phyloP scores from a whole-genome alignment of 2,329 filamentous ascomycete species.

The Periconia sp. region DNA sequence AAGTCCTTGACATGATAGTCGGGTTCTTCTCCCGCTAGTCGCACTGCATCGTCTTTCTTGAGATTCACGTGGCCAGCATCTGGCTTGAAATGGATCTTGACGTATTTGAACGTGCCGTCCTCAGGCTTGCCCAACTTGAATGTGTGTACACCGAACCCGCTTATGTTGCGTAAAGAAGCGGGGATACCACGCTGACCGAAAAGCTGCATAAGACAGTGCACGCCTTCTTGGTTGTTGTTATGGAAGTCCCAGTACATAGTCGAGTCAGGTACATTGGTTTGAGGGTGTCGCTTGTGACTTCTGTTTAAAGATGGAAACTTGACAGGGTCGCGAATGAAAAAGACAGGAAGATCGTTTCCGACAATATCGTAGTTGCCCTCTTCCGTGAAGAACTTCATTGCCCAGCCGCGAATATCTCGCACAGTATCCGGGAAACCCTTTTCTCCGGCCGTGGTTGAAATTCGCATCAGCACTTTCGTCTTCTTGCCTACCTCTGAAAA shows the following conservation, averaged over 20 bases:
- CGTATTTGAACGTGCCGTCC: slow-evolving; percentile 54
- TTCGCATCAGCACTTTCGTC: slow-evolving; percentile 62
- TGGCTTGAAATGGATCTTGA: slow-evolving; percentile 56
- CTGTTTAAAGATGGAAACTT: slow-evolving; percentile 76
- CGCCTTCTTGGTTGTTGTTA: slow-evolving; percentile 56
- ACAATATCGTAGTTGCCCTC: slow-evolving; percentile 75
- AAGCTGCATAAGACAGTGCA: slow-evolving; percentile 57
- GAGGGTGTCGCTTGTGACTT: slow-evolving; percentile 73
- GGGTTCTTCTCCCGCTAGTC: slow-evolving; percentile 48
- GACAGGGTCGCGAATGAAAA: slow-evolving; percentile 72
- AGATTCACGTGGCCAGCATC: slow-evolving; percentile 56
- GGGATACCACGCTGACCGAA: slow-evolving; percentile 60
- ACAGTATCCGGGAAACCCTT: slow-evolving; percentile 71
- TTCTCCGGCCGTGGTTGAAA: slow-evolving; percentile 76
- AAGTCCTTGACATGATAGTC: slow-evolving; percentile 58
- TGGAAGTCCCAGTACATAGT: slow-evolving; percentile 64
- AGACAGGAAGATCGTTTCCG: slow-evolving; percentile 56
- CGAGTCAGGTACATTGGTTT: slow-evolving; percentile 61
- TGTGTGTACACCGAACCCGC: slow-evolving; percentile 57
- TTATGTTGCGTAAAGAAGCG: slow-evolving; percentile 58
- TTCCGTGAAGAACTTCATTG: slow-evolving; percentile 73
- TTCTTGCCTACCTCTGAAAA: slow-evolving; percentile 46
- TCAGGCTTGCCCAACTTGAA: slow-evolving; percentile 57
- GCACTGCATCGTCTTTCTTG: slow-evolving; percentile 51
- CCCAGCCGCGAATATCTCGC: slow-evolving; percentile 72